Conservation (phyloP, 306 rosid species). For the Cucumis cinereus region DNA sequence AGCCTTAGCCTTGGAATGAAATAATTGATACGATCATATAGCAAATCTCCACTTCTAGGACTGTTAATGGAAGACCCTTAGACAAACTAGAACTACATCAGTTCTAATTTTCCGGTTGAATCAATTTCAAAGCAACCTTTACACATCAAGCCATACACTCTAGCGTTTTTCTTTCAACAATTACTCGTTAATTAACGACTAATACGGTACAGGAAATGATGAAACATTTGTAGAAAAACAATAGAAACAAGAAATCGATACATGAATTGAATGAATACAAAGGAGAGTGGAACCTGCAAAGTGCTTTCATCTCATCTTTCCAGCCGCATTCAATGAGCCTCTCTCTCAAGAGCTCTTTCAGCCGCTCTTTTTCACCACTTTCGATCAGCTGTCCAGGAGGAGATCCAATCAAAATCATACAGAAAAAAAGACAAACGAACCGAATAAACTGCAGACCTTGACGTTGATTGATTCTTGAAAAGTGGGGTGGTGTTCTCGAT, state of each 20-base stretch:
- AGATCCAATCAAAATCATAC: neutral
- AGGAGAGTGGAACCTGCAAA: constrained; percentile 50
- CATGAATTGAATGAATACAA: neutral
- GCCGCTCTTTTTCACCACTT: constrained; percentile 77
- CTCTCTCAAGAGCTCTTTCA: constrained; percentile 82
- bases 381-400: constrained; percentile 46
- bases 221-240: neutral
- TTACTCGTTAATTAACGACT: neutral
- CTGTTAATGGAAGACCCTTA: neutral
- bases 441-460: constrained; percentile 35
- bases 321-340: constrained; percentile 92
- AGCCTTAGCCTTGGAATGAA: neutral
- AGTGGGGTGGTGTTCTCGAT: constrained; percentile 46
- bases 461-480: constrained; percentile 56
- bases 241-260: neutral
- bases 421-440: neutral
- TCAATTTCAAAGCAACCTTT: neutral
- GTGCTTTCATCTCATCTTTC: constrained; percentile 92
- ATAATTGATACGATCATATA: neutral
- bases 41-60: neutral
- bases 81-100: neutral
- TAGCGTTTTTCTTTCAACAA: neutral
- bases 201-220: neutral
- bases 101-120: neutral
- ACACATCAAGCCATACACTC: neutral